Conservation (phyloP, 805 yeast genomes). For the Lipomyces yamanashiensis region DNA sequence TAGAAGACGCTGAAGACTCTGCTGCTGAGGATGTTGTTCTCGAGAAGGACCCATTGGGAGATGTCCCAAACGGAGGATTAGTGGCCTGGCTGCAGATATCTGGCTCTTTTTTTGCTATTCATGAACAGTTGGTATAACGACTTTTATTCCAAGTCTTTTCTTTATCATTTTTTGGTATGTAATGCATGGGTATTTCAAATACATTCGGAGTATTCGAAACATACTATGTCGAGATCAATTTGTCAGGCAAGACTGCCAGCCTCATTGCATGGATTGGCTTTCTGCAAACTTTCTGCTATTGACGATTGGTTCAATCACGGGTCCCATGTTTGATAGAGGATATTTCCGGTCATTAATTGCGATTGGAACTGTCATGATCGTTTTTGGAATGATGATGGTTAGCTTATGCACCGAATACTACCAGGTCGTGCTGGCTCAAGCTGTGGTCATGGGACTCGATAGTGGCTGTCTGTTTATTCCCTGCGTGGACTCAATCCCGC, state of each 20-base stretch:
- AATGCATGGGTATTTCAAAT: constrained; percentile 51
- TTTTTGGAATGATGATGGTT: constrained; percentile 44
- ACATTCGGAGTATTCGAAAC: constrained; percentile 41
- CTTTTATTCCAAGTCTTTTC: too few relatives aligned
- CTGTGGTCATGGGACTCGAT: constrained; percentile 55
- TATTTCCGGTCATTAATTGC: constrained; percentile 37
- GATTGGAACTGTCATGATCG: constrained; percentile 37
- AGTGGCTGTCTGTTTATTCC: constrained; percentile 51
- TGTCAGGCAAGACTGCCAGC: constrained; percentile 38
- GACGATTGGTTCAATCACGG: constrained; percentile 39
- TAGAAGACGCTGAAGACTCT: not conserved
- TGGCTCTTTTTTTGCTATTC: constrained; percentile 29
- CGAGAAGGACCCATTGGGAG: not conserved
- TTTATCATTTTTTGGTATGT: not conserved
- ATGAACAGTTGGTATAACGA: constrained; percentile 31
- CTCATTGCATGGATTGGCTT: constrained; percentile 46
- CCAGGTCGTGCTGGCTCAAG: constrained; percentile 60
- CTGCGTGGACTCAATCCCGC: constrained; percentile 51
- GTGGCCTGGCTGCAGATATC: constrained; percentile 32
- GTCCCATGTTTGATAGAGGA: constrained; percentile 43
- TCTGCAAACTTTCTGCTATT: constrained; percentile 42
- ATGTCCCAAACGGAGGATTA: constrained; percentile 29
- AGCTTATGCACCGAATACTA: constrained; percentile 50
- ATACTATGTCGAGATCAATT: constrained; percentile 37
- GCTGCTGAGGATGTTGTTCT: not conserved